Conservation (phyloP, 2,329 filamentous ascomycete genomes). For the Malbranchea zuffiana region DNA sequence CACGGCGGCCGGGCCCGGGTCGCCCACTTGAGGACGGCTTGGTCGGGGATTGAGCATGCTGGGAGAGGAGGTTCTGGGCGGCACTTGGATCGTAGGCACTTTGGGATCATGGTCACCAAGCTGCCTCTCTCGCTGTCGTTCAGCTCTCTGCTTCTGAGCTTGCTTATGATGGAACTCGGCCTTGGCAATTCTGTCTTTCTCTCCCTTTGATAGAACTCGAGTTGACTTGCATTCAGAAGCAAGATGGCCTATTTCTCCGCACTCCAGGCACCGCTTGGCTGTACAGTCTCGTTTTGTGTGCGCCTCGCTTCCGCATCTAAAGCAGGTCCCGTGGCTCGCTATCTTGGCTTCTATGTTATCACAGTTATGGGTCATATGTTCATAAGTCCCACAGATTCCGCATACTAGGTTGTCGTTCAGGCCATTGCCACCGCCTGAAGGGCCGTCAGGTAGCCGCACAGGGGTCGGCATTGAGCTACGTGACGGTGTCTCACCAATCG, state of each 20-base stretch:
- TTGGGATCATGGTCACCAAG: conserved; percentile 36
- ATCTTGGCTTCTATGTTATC: conserved; percentile 35
- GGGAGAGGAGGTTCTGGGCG: conserved; percentile 16
- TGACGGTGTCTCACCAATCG: conserved; percentile 8
- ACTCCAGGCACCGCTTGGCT: conserved; percentile 34
- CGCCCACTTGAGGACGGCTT: not conserved
- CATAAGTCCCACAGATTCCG: conserved; percentile 36
- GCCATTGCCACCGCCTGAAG: conserved; percentile 35
- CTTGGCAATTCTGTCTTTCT: conserved; percentile 26
- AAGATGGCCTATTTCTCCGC: conserved; percentile 36
- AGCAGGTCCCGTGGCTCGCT: conserved; percentile 30
- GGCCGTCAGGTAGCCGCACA: conserved; percentile 23
- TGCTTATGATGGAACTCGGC: conserved; percentile 29
- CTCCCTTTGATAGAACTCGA: conserved; percentile 26
- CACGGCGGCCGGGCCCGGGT: conserved; percentile 1
- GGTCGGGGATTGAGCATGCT: conserved; percentile 11
- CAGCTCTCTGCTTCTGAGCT: conserved; percentile 25
- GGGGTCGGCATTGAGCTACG: conserved; percentile 19
- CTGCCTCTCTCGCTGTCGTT: conserved; percentile 33
- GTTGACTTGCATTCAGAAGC: conserved; percentile 26
- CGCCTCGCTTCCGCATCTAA: conserved; percentile 31
- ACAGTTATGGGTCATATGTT: conserved; percentile 36
- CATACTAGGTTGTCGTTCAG: conserved; percentile 35
- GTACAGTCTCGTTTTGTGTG: conserved; percentile 31
- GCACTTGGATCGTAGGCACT: conserved; percentile 31